phyloP scores from a whole-genome alignment of 2,329 filamentous ascomycete genomes.

The Scolecobasidium constrictum region DNA sequence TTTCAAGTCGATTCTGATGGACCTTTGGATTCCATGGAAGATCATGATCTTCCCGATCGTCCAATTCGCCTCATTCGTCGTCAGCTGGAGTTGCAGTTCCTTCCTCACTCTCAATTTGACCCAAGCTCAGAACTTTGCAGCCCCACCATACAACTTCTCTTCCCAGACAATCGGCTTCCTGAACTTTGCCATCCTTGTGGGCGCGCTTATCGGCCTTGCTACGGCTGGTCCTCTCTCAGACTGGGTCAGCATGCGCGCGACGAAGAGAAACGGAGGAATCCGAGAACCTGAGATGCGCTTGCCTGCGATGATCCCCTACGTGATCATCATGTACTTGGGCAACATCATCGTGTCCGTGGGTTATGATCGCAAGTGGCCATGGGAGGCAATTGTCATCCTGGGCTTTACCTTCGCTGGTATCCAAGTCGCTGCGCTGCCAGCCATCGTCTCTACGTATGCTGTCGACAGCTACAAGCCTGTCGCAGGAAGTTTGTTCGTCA shows the following conservation, averaged over 20 bases:
- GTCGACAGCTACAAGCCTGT: constrained; percentile 56
- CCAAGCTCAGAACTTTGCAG: constrained; percentile 28
- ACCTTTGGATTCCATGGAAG: constrained; percentile 52
- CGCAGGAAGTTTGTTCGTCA: constrained; percentile 47
- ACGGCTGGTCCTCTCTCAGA: constrained; percentile 46
- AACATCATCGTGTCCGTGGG: constrained; percentile 46
- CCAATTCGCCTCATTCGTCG: constrained; percentile 50
- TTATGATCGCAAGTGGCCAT: constrained; percentile 42
- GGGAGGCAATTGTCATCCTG: constrained; percentile 46
- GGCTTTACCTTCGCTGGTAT: constrained; percentile 47
- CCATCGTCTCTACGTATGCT: constrained; percentile 48
- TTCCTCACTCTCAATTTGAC: constrained; percentile 54
- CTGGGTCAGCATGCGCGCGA: constrained; percentile 45
- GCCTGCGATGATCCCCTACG: constrained; percentile 45
- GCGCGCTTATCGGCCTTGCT: constrained; percentile 41
- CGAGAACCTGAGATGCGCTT: constrained; percentile 38
- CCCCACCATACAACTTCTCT: constrained; percentile 9
- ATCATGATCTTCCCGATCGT: constrained; percentile 53
- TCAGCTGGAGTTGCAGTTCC: constrained; percentile 46
- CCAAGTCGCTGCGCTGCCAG: constrained; percentile 49
- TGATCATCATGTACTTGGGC: constrained; percentile 44
- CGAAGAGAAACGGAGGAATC: constrained; percentile 33
- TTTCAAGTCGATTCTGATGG: constrained; percentile 35
- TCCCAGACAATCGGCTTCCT: constrained; percentile 12
- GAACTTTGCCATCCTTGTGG: constrained; percentile 42